Percentiles rank a stretch among this genome's conserved stretches.
Evolutionary conservation across 129 eudicot species (phyloP).

Genomic region (Flaveria linearis): DNA sequence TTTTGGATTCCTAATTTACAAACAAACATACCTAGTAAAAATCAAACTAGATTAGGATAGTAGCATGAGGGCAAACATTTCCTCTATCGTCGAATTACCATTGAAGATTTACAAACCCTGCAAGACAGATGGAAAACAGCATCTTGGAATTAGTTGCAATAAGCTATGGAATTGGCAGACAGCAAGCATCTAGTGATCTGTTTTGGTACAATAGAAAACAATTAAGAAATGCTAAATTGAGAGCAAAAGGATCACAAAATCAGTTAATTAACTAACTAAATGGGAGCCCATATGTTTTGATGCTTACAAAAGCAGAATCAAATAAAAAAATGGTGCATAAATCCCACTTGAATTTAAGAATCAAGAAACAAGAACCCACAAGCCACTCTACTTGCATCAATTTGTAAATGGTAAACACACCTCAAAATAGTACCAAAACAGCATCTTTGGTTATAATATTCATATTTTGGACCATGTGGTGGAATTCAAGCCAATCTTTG

Average conservation of each 20-base stretch:
- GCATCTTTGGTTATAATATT: slow-evolving; percentile 23
- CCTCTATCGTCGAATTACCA: slow-evolving; percentile 25
- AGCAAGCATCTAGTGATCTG: slow-evolving; percentile 71
- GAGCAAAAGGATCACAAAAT: slow-evolving; percentile 28
- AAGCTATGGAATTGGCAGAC: slow-evolving; percentile 82
- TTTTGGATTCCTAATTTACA: too few species aligned
- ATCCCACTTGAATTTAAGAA: slow-evolving; percentile 27
- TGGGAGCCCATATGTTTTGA: slow-evolving; percentile 49
- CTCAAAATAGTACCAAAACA: slow-evolving; percentile 30
- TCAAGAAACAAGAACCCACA: slow-evolving; percentile 55
- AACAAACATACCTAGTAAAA: too few species aligned
- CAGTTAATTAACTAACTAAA: slow-evolving; percentile 36
- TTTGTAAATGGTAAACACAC: too few species aligned
- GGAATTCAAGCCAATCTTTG: slow-evolving; percentile 14
- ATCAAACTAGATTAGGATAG: too few species aligned
- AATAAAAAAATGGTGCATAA: slow-evolving; percentile 22
- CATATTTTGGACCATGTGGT: slow-evolving; percentile 5
- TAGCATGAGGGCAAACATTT: too few species aligned
- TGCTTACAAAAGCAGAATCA: slow-evolving; percentile 35
- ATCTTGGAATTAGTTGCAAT: slow-evolving; percentile 79
- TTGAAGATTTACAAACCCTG: slow-evolving; percentile 49
- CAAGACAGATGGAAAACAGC: slow-evolving; percentile 76
- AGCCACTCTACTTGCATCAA: slow-evolving; percentile 63
- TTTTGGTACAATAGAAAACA: slow-evolving; percentile 17
- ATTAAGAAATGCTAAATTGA: slow-evolving; percentile 30